Evolutionary conservation across 1,284 basidiomycete genomes (phyloP).

Genomic region (Cutaneotrichosporon sp.): DNA sequence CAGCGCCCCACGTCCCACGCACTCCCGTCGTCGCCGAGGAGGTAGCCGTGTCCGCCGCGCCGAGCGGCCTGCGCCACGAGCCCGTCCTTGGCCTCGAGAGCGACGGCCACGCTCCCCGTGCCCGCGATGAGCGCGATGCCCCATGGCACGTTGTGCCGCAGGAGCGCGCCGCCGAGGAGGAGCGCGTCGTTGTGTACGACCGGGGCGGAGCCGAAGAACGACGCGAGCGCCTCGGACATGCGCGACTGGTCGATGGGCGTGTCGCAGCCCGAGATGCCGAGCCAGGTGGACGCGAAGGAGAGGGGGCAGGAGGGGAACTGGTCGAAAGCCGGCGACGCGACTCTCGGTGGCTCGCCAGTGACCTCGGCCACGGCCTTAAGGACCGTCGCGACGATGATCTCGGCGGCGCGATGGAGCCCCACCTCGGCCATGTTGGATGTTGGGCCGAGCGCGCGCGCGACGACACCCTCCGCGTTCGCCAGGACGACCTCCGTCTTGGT

Average conservation of each 20-base stretch:
- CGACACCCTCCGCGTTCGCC: conserved; percentile 19
- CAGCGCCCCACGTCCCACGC: conserved; percentile 41
- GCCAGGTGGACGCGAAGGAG: conserved; percentile 32
- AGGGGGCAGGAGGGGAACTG: conserved; percentile 13
- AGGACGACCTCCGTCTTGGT: conserved; percentile 42
- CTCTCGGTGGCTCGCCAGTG: background rate
- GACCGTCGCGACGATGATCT: conserved; percentile 31
- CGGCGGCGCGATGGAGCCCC: conserved; percentile 27
- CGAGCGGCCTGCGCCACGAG: conserved; percentile 30
- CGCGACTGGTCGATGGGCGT: conserved; percentile 33
- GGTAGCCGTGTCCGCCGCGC: conserved; percentile 40
- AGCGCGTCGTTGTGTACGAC: conserved; percentile 41
- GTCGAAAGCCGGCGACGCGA: background rate
- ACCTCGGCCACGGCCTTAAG: conserved; percentile 20
- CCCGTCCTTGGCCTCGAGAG: conserved; percentile 30
- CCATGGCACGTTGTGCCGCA: conserved; percentile 34
- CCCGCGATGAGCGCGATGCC: conserved; percentile 46
- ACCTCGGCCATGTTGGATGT: conserved; percentile 45
- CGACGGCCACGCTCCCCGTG: conserved; percentile 40
- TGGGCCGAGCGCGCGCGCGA: conserved; percentile 30
- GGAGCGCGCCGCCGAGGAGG: conserved; percentile 39
- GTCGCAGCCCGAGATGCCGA: conserved; percentile 44
- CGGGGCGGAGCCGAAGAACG: conserved; percentile 31
- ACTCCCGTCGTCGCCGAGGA: conserved; percentile 44
- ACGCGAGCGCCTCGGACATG: conserved; percentile 29